Conservation (phyloP, 31 red algal genomes). For the Endocladia muricata region DNA sequence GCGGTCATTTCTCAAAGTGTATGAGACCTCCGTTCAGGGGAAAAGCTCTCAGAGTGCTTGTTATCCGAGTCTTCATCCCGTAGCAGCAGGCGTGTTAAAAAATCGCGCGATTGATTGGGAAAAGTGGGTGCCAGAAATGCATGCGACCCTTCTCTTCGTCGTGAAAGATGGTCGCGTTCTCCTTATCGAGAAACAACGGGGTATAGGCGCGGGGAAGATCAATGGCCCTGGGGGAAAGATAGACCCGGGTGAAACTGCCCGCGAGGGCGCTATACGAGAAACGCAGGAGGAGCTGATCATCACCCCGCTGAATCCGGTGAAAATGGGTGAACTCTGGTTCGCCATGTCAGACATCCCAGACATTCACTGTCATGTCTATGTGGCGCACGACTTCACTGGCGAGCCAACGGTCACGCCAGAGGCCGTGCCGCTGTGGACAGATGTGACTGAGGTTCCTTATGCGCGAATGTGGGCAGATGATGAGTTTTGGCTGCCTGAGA, state of each 20-base stretch:
- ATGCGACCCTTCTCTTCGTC: neutral
- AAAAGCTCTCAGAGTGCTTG: too few relatives aligned
- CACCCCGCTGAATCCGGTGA: constrained; percentile 9
- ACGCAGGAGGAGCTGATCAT: neutral
- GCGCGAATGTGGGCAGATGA: constrained; percentile 5
- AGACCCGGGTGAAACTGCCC: constrained; percentile 2
- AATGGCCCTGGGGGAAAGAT: constrained; percentile 11
- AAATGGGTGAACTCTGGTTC: too few relatives aligned
- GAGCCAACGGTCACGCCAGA: neutral
- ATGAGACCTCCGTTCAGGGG: too few relatives aligned
- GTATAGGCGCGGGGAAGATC: constrained; percentile 6
- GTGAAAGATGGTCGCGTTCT: constrained; percentile 2
- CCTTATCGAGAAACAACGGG: neutral
- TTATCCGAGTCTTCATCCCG: neutral
- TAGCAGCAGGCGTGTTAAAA: neutral
- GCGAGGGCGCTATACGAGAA: neutral
- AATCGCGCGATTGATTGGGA: constrained; percentile 15
- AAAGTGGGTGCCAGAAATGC: neutral
- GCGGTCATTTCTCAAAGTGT: too few relatives aligned
- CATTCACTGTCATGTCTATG: too few relatives aligned
- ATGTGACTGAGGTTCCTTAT: neutral
- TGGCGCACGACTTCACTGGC: neutral
- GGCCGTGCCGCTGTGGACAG: constrained; percentile 1
- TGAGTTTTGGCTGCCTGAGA: neutral
- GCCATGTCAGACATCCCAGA: too few relatives aligned